Evolutionary conservation across 2,329 filamentous ascomycete species (phyloP), one percentile per base, ranked within the genome.

Genomic region (Fonsecaea pugnacius): DNA sequence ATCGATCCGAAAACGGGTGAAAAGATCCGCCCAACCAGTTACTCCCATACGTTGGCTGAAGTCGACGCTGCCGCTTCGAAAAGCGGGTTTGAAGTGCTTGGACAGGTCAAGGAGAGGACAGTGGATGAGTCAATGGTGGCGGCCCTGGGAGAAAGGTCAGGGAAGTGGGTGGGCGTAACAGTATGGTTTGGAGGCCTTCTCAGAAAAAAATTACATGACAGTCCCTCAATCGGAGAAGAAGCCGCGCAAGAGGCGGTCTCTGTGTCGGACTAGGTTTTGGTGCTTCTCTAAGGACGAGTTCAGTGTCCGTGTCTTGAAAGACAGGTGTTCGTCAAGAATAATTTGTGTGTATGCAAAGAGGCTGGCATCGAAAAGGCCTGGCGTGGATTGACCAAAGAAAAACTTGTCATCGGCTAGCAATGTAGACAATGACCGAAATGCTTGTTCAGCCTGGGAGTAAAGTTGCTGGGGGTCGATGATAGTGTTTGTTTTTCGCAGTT

Each of bases 321-420:
- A 80, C 68, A 92, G 72, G 1, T 72, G 54, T 12, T 87, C 83
- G 65, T 90, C 87, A 58, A 96, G 78, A 58, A 98, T 80, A 57
- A 96, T 80, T 75, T 96, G 87, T 0, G 91, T 93, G 76, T 97
- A 99, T 3, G 92, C 88, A 78, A 97, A 98, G 1, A 98, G 86
- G 60, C 87, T 87, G 6, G 94, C 93, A 77, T 99, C 95, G 71
- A 98, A 94, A 27, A 94, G 73, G 0, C 88, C 87, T 0, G 94
- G 91, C 16, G 76, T 74, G 33, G 76, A 57, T 63, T 75, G 74
- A 4, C 79, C 83, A 72, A 89, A 89, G 75, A 90, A 91, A 81
- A 87, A 89, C 18, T 78, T 72, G 40, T 86, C 76, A 0, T 83
- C 76, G 1, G 82, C 86, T 9, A 91, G 78, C 8, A 89, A 72